Evolutionary conservation across 371 early-diverging fungal species (phyloP).

Genomic region (Rhizopus stolonifer): DNA sequence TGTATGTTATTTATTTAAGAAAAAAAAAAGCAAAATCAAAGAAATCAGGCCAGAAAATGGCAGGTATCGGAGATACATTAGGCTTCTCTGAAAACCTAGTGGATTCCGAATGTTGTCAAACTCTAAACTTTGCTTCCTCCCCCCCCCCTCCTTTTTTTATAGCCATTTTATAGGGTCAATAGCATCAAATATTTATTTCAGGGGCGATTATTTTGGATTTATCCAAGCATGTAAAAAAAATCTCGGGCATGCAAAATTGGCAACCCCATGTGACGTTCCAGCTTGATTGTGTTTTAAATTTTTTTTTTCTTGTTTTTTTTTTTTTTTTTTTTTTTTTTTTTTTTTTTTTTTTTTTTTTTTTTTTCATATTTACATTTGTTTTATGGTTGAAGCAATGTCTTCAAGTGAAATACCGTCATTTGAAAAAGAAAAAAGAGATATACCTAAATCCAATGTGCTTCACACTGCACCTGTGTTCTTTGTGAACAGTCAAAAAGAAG

Average conservation of each 20-base stretch:
- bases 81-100: too few relatives aligned
- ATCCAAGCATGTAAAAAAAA: not conserved
- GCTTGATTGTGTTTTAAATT: not conserved
- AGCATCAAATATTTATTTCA: not conserved
- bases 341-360: not conserved
- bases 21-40: not conserved
- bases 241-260: too few relatives aligned
- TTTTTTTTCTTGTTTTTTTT: not conserved
- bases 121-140: too few relatives aligned
- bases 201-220: not conserved
- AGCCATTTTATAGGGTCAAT: too few relatives aligned
- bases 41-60: not conserved
- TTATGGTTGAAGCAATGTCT: not conserved
- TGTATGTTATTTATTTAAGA: not conserved
- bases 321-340: not conserved
- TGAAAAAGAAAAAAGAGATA: not conserved
- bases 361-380: not conserved
- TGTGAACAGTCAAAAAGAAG: slow-evolving; percentile 6
- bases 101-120: too few relatives aligned
- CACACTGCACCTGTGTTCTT: slow-evolving; percentile 14
- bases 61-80: not conserved
- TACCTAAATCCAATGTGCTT: not conserved
- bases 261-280: too few relatives aligned
- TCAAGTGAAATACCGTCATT: not conserved
- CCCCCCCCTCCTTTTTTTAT: too few relatives aligned